Conservation (phyloP, 2,329 filamentous ascomycete genomes). For the Phialemonium atrogriseum region DNA sequence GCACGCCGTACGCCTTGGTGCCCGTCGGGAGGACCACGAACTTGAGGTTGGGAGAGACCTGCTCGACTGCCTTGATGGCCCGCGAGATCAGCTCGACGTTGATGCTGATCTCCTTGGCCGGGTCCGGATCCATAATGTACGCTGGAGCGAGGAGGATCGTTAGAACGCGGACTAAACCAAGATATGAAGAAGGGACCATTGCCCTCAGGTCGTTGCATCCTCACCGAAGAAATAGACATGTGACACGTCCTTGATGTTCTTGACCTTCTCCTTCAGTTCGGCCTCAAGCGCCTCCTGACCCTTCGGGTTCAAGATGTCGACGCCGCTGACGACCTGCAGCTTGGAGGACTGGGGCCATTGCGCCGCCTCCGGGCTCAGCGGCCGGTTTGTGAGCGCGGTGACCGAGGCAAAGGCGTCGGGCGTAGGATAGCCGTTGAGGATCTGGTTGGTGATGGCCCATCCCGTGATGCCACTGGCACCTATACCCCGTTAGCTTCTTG, state of each 20-base stretch:
- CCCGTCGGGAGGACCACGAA: slow-evolving; percentile 32
- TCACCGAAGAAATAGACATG: slow-evolving; percentile 34
- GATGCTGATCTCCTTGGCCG: slow-evolving; percentile 20
- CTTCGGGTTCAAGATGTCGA: slow-evolving; percentile 23
- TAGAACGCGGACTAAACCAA: not conserved
- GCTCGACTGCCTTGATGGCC: slow-evolving; percentile 27
- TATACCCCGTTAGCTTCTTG: slow-evolving; percentile 16
- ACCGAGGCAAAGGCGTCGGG: slow-evolving; percentile 33
- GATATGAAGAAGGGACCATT: not conserved
- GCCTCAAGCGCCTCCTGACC: slow-evolving; percentile 20
- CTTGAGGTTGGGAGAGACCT: slow-evolving; percentile 25
- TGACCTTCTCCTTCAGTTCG: slow-evolving; percentile 23
- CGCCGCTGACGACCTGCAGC: slow-evolving; percentile 23
- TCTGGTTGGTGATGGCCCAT: slow-evolving; percentile 39
- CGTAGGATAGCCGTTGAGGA: slow-evolving; percentile 34
- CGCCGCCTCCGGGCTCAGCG: slow-evolving; percentile 18
- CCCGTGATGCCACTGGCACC: slow-evolving; percentile 40
- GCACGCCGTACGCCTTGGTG: slow-evolving; percentile 28
- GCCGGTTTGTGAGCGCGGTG: slow-evolving; percentile 38
- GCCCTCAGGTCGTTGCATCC: not conserved
- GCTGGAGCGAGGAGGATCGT: slow-evolving; percentile 14
- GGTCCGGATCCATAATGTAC: slow-evolving; percentile 26
- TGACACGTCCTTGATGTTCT: slow-evolving; percentile 26
- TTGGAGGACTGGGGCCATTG: slow-evolving; percentile 21
- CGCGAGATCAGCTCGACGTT: slow-evolving; percentile 29